phyloP scores from a whole-genome alignment of 305 asterid species.

The Fraxinus platypoda region DNA sequence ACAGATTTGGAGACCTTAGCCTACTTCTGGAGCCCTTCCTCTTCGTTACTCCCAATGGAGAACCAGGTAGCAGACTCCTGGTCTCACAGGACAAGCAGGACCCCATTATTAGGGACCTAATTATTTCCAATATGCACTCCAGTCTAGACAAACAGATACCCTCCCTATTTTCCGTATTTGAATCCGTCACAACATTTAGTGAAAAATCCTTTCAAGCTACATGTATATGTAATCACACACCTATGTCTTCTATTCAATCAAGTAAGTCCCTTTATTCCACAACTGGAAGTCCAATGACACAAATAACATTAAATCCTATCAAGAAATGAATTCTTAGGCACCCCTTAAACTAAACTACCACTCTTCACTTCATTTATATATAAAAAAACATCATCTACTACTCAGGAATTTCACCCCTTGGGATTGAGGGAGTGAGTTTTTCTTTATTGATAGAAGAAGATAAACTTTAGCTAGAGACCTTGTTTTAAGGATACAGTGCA shows the following conservation, averaged over 20 bases:
- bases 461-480: background rate
- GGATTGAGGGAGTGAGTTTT: background rate
- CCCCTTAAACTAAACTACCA: background rate
- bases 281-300: background rate
- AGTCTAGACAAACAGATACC: conserved; percentile 38
- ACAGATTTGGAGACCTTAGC: conserved; percentile 16
- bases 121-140: conserved; percentile 41
- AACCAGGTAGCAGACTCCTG: conserved; percentile 38
- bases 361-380: too few relatives aligned
- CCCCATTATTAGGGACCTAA: conserved; percentile 54
- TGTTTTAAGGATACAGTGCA: too few relatives aligned
- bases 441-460: background rate
- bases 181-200: conserved; percentile 31
- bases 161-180: conserved; percentile 35
- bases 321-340: background rate
- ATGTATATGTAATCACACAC: conserved; percentile 1
- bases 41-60: conserved; percentile 27
- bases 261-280: conserved; percentile 17
- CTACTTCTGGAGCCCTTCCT: conserved; percentile 19
- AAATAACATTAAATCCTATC: background rate
- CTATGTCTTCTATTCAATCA: conserved; percentile 11
- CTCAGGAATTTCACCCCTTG: too few relatives aligned
- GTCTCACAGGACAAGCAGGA: conserved; percentile 46
- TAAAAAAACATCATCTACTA: conserved; percentile 3
- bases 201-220: conserved; percentile 3